Evolutionary conservation across 1,139 yeast genomes (phyloP).

Genomic region (Yamadazyma atmosphaerica): DNA sequence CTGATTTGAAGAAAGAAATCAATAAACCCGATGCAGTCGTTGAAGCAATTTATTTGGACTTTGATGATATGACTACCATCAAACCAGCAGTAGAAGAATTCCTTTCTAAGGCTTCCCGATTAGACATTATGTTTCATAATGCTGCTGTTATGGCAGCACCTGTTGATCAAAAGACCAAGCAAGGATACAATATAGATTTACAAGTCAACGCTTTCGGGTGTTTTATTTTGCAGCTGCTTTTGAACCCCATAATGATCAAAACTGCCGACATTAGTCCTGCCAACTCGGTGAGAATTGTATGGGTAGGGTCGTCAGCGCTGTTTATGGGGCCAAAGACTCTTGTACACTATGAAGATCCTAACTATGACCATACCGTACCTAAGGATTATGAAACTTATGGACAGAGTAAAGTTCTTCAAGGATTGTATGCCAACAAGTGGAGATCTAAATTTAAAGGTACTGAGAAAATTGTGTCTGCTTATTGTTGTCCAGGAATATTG

Average conservation of each 20-base stretch:
- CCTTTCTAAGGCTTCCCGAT: conserved; percentile 16
- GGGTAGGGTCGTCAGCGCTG: conserved; percentile 48
- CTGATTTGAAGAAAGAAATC: conserved; percentile 8
- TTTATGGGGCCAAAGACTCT: conserved; percentile 38
- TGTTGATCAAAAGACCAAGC: conserved; percentile 19
- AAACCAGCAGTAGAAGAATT: conserved; percentile 37
- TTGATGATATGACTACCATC: conserved; percentile 42
- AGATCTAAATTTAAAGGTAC: conserved; percentile 28
- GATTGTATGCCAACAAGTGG: conserved; percentile 46
- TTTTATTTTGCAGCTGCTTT: conserved; percentile 43
- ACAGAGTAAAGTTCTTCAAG: conserved; percentile 49
- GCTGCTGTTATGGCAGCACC: conserved; percentile 49
- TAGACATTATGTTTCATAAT: conserved; percentile 49
- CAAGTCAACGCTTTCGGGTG: conserved; percentile 54
- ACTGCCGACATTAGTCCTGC: conserved; percentile 22
- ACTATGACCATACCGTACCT: conserved; percentile 15
- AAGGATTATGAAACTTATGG: conserved; percentile 29
- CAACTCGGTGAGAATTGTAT: conserved; percentile 39
- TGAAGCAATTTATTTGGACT: conserved; percentile 32
- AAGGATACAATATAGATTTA: conserved; percentile 39
- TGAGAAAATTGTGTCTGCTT: conserved; percentile 30
- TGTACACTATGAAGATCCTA: conserved; percentile 38
- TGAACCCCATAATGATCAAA: conserved; percentile 42
- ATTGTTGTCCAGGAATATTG: conserved; percentile 51
- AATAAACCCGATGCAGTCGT: conserved; percentile 9